phyloP scores from a whole-genome alignment of 768 basidiomycete genomes.

The Ramaria rubella region DNA sequence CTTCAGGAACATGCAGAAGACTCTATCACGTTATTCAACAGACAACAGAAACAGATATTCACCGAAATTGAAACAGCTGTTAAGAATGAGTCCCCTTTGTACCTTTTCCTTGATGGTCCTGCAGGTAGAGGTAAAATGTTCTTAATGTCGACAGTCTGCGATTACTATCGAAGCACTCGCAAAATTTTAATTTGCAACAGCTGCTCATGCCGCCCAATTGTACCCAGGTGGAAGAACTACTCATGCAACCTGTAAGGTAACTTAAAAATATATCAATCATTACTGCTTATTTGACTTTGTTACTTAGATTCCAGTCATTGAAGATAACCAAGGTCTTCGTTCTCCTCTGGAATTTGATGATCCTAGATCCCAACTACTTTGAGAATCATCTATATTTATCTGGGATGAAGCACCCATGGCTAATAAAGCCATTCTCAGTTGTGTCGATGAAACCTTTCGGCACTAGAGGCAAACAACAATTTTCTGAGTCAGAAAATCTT shows the following conservation, averaged over 20 bases:
- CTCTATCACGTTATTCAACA: slow-evolving; percentile 17
- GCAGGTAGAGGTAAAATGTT: neutral
- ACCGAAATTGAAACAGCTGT: slow-evolving; percentile 15
- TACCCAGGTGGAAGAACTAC: slow-evolving; percentile 33
- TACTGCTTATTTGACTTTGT: neutral
- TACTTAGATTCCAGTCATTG: neutral
- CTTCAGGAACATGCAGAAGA: slow-evolving; percentile 13
- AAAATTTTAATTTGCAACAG: slow-evolving; percentile 28
- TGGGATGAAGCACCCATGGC: slow-evolving; percentile 1
- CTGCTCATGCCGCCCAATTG: slow-evolving; percentile 34
- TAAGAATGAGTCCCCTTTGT: slow-evolving; percentile 7
- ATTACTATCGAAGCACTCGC: neutral
- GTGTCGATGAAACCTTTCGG: slow-evolving; percentile 30
- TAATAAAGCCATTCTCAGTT: slow-evolving; percentile 8
- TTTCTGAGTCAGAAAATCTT: too few relatives aligned
- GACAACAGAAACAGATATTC: slow-evolving; percentile 21
- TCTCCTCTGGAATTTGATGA: neutral
- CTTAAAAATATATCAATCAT: too few relatives aligned
- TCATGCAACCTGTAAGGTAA: slow-evolving; percentile 35
- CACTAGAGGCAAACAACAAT: too few relatives aligned
- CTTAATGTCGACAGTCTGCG: neutral
- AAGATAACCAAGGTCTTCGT: neutral
- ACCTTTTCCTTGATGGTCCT: slow-evolving; percentile 11
- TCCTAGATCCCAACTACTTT: neutral
- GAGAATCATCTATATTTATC: neutral